A percentile compares a stretch with the other conserved stretches of the same genome.
Conservation (phyloP, 805 yeast species). For the Danielozyma ontarioensis region DNA sequence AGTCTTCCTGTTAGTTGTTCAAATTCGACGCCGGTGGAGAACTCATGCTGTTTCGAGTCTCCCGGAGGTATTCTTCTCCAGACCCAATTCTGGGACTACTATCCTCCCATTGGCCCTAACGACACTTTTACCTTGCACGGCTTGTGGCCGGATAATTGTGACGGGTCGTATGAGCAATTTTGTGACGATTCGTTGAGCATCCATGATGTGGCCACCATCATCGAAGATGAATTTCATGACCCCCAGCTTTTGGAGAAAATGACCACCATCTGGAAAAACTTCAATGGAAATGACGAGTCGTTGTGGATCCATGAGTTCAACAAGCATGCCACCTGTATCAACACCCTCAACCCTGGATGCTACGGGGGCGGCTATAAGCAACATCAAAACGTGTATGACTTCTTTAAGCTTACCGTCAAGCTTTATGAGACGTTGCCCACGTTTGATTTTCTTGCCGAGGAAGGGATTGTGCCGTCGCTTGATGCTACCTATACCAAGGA, state of each 20-base stretch:
- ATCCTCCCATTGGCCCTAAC: constrained; percentile 26
- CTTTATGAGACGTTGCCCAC: constrained; percentile 28
- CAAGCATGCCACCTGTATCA: constrained; percentile 41
- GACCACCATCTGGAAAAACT: constrained; percentile 27
- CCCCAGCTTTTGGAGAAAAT: constrained; percentile 22
- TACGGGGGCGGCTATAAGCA: constrained; percentile 17
- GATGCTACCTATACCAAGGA: constrained; percentile 25
- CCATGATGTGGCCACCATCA: constrained; percentile 19
- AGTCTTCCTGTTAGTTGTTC: constrained; percentile 19
- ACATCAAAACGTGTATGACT: constrained; percentile 23
- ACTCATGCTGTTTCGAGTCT: constrained; percentile 42
- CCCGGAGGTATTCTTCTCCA: constrained; percentile 37
- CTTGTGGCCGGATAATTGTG: constrained; percentile 40
- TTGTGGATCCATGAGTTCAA: constrained; percentile 41
- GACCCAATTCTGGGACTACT: constrained; percentile 40
- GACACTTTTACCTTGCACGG: constrained; percentile 41
- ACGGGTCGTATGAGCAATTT: constrained; percentile 33
- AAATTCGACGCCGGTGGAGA: constrained; percentile 34
- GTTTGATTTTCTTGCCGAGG: constrained; percentile 26
- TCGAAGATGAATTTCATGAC: constrained; percentile 22
- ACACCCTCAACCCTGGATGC: constrained; percentile 32
- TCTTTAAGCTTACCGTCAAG: constrained; percentile 24
- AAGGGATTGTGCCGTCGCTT: constrained; percentile 34
- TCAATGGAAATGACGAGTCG: constrained; percentile 26
- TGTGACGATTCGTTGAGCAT: constrained; percentile 29